phyloP scores from a whole-genome alignment of 225 moss, liverwort and hornwort species.

The Bryoerythrophyllum caledonicum region DNA sequence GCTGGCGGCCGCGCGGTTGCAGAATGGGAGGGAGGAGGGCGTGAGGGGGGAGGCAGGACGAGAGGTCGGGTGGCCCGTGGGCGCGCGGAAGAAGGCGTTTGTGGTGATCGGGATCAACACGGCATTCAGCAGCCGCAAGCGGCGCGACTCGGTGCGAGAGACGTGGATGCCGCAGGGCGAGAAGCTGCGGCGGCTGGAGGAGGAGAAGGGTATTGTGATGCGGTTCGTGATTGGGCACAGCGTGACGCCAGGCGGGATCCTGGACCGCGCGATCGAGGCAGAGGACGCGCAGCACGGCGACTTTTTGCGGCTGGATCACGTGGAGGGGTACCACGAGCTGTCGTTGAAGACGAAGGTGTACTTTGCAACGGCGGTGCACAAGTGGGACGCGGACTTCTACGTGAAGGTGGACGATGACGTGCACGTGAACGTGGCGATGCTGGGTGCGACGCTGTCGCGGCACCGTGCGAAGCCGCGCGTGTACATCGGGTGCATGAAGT shows the following conservation, averaged over 20 bases:
- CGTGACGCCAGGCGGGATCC: conserved; percentile 87
- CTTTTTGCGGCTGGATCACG: conserved; percentile 83
- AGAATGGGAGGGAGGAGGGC: conserved; percentile 41
- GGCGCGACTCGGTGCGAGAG: conserved; percentile 87
- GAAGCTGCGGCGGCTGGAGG: conserved; percentile 68
- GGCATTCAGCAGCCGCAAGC: conserved; percentile 91
- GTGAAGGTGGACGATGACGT: conserved; percentile 99
- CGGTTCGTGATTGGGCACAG: conserved; percentile 98
- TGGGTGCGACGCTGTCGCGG: conserved; percentile 70
- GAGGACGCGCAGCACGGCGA: conserved; percentile 86
- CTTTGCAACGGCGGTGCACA: conserved; percentile 82
- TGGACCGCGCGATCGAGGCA: conserved; percentile 94
- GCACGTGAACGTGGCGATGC: conserved; percentile 91
- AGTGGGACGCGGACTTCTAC: conserved; percentile 97
- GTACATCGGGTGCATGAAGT: conserved; percentile 99
- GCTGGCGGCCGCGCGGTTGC: conserved; percentile 63
- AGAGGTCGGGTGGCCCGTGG: conserved; percentile 29
- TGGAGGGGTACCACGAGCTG: conserved; percentile 95
- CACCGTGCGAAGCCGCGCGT: conserved; percentile 90
- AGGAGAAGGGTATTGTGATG: conserved; percentile 91
- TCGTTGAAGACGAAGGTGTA: conserved; percentile 98
- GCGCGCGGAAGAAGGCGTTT: conserved; percentile 74
- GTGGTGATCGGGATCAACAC: conserved; percentile 94
- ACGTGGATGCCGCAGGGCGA: conserved; percentile 99
- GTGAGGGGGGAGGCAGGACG: conserved; percentile 26